phyloP scores from a whole-genome alignment of 2,329 filamentous ascomycete genomes.

The Sporothrix protearum region DNA sequence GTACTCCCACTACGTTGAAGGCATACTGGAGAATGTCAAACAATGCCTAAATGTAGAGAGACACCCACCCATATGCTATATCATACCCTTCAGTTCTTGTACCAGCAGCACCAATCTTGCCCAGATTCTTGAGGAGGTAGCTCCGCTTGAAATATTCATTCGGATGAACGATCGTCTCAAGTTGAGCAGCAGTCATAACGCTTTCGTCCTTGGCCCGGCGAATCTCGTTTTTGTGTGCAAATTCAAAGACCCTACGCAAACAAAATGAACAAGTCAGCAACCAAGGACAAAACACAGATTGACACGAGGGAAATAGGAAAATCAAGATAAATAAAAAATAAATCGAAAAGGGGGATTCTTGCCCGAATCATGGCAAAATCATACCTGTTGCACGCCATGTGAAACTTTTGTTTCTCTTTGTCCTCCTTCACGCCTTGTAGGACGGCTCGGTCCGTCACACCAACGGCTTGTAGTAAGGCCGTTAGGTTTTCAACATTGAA shows the following conservation, averaged over 20 bases:
- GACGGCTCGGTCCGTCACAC: constrained; percentile 73
- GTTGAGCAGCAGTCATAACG: constrained; percentile 66
- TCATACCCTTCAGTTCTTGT: constrained; percentile 55
- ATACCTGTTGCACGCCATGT: constrained; percentile 90
- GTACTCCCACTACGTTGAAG: not conserved
- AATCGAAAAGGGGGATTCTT: not conserved
- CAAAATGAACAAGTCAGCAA: not conserved
- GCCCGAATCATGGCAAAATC: not conserved
- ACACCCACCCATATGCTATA: not conserved
- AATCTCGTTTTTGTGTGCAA: constrained; percentile 74
- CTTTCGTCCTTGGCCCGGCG: constrained; percentile 72
- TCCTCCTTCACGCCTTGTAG: constrained; percentile 82
- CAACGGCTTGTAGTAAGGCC: constrained; percentile 69
- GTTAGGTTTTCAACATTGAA: constrained; percentile 85
- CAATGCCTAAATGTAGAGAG: not conserved
- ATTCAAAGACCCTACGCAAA: constrained; percentile 73
- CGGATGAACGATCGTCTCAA: constrained; percentile 94
- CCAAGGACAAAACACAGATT: not conserved
- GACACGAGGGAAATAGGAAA: not conserved
- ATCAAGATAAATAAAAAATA: constrained; percentile 1
- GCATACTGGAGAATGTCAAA: not conserved
- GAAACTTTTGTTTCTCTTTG: constrained; percentile 81
- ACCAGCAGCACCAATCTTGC: constrained; percentile 47
- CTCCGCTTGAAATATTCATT: constrained; percentile 98
- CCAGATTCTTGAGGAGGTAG: constrained; percentile 80